These are phyloP conservation scores for Pseudocohnilembus persalinus DNA, from an alignment of 169 alveolate species.

Conservation along the genomic window DNA sequence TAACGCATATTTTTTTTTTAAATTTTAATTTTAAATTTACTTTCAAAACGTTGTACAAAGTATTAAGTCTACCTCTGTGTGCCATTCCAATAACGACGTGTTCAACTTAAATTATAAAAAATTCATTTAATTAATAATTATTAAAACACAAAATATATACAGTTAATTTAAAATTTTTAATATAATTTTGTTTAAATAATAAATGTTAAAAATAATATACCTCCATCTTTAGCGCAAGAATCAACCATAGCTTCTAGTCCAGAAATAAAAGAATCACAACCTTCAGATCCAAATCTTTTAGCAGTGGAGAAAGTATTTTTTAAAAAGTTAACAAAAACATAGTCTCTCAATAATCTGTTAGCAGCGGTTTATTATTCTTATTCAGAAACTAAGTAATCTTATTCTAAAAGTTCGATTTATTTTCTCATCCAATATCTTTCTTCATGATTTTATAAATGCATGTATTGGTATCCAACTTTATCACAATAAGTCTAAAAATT, in stretches of 20 bases:
- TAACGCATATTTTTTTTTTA: too few species aligned
- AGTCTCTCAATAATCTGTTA: conserved; percentile 70
- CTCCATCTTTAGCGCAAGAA: conserved; percentile 24
- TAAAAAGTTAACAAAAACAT: conserved; percentile 72
- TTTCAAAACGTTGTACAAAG: conserved; percentile 86
- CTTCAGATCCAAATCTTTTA: conserved; percentile 95
- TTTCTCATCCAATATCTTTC: conserved; percentile 75
- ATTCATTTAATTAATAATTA: conserved; percentile 57
- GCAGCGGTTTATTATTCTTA: conserved; percentile 39
- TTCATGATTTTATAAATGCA: conserved; percentile 66
- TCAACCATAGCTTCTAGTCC: conserved; percentile 88
- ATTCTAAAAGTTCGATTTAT: conserved; percentile 57
- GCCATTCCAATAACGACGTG: conserved; percentile 93
- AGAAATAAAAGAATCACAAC: conserved; percentile 70
- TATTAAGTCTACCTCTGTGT: conserved; percentile 96
- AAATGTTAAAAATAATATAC: background rate
- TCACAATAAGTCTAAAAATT: conserved; percentile 55
- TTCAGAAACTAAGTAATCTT: conserved; percentile 31
- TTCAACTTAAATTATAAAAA: conserved; percentile 69
- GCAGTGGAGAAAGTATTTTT: conserved; percentile 86
- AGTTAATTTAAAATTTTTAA: too few species aligned
- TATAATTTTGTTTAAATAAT: too few species aligned
- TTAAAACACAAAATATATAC: too few species aligned
- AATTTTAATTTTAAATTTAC: too few species aligned
- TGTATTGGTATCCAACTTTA: conserved; percentile 69